Conservation (phyloP, 495 filamentous ascomycete species). For the Chaetomium fimeti region DNA sequence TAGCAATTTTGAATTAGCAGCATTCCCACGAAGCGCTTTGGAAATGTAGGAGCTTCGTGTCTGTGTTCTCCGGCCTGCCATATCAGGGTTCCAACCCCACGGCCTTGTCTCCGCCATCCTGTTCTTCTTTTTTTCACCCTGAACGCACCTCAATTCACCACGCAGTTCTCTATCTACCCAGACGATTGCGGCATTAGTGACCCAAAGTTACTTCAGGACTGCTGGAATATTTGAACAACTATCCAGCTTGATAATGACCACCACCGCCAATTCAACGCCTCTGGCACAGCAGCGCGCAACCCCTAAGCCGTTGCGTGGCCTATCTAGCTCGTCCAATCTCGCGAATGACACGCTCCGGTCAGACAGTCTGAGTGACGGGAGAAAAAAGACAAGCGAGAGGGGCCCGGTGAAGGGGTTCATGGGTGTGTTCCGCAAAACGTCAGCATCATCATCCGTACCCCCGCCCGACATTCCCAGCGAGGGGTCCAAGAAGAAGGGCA, state of each 20-base stretch:
- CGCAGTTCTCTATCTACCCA: too few relatives aligned
- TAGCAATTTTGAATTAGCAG: background rate
- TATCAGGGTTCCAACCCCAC: too few relatives aligned
- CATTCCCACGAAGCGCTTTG: background rate
- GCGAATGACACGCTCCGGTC: conserved; percentile 32
- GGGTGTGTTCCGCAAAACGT: conserved; percentile 45
- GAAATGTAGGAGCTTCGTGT: background rate
- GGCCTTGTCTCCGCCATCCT: background rate
- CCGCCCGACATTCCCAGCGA: conserved; percentile 27
- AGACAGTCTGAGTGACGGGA: conserved; percentile 24
- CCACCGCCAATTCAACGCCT: conserved; percentile 6
- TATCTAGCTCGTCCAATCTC: conserved; percentile 27
- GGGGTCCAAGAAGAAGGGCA: conserved; percentile 14
- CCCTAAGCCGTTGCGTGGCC: conserved; percentile 26
- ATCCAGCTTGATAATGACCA: background rate
- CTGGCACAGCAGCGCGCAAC: conserved; percentile 10
- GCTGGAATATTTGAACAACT: too few relatives aligned
- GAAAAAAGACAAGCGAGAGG: conserved; percentile 27
- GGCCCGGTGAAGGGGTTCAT: conserved; percentile 34
- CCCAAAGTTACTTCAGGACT: too few relatives aligned
- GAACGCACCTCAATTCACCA: background rate
- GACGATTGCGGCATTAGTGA: too few relatives aligned
- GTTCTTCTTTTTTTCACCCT: background rate
- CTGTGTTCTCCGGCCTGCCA: background rate
- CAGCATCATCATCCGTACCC: conserved; percentile 44